These are phyloP conservation scores for Ehretia macrophylla DNA, from an alignment of 257 asterid species.

Conservation along the genomic window DNA sequence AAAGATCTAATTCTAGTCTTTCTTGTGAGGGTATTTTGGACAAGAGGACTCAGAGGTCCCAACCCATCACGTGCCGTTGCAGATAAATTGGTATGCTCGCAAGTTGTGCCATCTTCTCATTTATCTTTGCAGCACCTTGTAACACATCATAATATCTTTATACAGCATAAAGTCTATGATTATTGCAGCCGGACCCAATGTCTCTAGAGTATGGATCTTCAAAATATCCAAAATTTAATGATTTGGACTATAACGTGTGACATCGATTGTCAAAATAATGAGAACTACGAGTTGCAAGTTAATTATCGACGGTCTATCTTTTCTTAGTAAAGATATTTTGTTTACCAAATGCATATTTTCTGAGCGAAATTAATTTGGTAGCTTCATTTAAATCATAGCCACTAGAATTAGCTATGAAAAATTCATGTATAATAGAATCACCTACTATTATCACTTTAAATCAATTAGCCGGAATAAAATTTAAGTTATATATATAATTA, in stretches of 20 bases:
- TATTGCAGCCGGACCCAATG: conserved; percentile 23
- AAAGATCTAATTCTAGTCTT: background rate
- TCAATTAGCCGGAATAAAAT: too few species aligned
- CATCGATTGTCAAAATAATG: background rate
- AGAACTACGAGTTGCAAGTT: background rate
- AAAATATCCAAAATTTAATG: conserved; percentile 9
- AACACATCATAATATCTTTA: too few species aligned
- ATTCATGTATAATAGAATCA: too few species aligned
- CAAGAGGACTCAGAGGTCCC: conserved; percentile 20
- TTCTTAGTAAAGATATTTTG: too few species aligned
- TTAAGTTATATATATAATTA: too few species aligned
- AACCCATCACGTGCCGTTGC: conserved; percentile 41
- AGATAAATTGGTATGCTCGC: conserved; percentile 34
- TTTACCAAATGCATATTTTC: too few species aligned
- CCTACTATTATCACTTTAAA: too few species aligned
- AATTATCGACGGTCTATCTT: background rate
- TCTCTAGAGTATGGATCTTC: background rate
- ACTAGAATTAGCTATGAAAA: too few species aligned
- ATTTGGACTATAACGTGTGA: conserved; percentile 18
- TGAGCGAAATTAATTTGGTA: too few species aligned
- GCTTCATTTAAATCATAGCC: too few species aligned
- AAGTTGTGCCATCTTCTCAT: conserved; percentile 57
- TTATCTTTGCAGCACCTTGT: conserved; percentile 4
- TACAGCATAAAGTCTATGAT: conserved; percentile 15
- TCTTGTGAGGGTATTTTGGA: conserved; percentile 26